A percentile compares a stretch with the other conserved stretches of the same genome.
Conservation (phyloP, 306 rosid genomes). For the Vigna angularis region DNA sequence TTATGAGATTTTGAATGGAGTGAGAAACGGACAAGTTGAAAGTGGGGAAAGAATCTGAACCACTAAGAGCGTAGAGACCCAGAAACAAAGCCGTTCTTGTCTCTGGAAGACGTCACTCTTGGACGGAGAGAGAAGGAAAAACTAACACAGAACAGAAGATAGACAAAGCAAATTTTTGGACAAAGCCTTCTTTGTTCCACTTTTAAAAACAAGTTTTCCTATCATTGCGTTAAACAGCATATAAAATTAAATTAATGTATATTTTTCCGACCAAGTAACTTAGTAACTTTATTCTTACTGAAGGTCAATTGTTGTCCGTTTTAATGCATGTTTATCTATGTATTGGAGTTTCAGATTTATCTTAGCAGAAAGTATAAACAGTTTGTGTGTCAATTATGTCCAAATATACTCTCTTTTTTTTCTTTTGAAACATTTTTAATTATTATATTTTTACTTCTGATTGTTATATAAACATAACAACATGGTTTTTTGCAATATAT, state of each 20-base stretch:
- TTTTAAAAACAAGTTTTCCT: constrained; percentile 9
- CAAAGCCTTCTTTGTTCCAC: constrained; percentile 6
- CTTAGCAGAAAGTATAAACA: not conserved
- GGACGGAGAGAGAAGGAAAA: not conserved
- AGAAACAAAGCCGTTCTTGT: constrained; percentile 14
- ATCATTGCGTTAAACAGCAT: not conserved
- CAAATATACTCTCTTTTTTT: too few species aligned
- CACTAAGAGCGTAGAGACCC: constrained; percentile 37
- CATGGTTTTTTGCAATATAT: too few species aligned
- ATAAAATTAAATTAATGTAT: not conserved
- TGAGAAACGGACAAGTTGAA: constrained; percentile 44
- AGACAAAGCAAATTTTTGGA: constrained; percentile 5
- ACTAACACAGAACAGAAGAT: not conserved
- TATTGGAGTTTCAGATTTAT: not conserved
- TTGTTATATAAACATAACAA: too few species aligned
- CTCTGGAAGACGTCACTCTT: constrained; percentile 14
- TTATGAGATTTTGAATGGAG: constrained; percentile 19
- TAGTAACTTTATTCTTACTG: not conserved
- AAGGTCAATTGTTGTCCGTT: too few species aligned
- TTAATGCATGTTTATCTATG: too few species aligned
- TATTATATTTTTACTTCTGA: too few species aligned
- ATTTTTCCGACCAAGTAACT: not conserved
- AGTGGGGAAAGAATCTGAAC: constrained; percentile 43
- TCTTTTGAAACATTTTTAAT: too few species aligned
- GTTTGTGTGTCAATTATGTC: not conserved